A percentile compares a stretch with the other conserved stretches of the same genome.
Evolutionary conservation across 1,284 basidiomycete genomes (phyloP).

Genomic region (Tetrapyrgos nigripes): DNA sequence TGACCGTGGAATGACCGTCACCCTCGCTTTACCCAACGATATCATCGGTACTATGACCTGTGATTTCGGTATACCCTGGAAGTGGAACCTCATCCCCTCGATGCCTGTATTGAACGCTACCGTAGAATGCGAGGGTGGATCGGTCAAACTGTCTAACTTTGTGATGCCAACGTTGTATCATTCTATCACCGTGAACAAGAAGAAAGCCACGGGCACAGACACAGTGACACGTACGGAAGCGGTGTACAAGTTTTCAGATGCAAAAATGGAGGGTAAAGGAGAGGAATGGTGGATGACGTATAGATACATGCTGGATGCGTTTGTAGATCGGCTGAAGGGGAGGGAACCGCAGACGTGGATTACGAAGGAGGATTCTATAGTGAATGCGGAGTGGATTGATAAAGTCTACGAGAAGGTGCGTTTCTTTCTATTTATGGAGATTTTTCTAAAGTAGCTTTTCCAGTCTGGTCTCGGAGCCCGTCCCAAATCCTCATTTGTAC

Average conservation of each 20-base stretch:
- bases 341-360: slow-evolving; percentile 57
- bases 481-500: slow-evolving; percentile 3
- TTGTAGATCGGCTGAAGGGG: slow-evolving; percentile 60
- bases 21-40: slow-evolving; percentile 42
- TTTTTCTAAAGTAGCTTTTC: background rate
- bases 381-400: slow-evolving; percentile 60
- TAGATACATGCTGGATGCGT: slow-evolving; percentile 64
- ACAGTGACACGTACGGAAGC: slow-evolving; percentile 44
- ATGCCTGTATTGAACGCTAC: slow-evolving; percentile 32
- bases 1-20: slow-evolving; percentile 43
- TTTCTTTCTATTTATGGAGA: background rate
- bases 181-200: slow-evolving; percentile 44
- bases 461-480: slow-evolving; percentile 12
- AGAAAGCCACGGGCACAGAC: slow-evolving; percentile 34
- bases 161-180: slow-evolving; percentile 51
- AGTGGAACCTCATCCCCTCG: slow-evolving; percentile 42
- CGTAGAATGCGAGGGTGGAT: slow-evolving; percentile 47
- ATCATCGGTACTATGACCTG: slow-evolving; percentile 40
- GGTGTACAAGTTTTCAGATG: slow-evolving; percentile 46
- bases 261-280: slow-evolving; percentile 44
- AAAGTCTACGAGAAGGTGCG: slow-evolving; percentile 58
- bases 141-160: slow-evolving; percentile 45
- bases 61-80: slow-evolving; percentile 39
- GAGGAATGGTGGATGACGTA: slow-evolving; percentile 66
- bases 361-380: slow-evolving; percentile 54